These are phyloP conservation scores for Citropsis articulata DNA, from an alignment of 345 rosid genomes.

Conservation along the genomic window DNA sequence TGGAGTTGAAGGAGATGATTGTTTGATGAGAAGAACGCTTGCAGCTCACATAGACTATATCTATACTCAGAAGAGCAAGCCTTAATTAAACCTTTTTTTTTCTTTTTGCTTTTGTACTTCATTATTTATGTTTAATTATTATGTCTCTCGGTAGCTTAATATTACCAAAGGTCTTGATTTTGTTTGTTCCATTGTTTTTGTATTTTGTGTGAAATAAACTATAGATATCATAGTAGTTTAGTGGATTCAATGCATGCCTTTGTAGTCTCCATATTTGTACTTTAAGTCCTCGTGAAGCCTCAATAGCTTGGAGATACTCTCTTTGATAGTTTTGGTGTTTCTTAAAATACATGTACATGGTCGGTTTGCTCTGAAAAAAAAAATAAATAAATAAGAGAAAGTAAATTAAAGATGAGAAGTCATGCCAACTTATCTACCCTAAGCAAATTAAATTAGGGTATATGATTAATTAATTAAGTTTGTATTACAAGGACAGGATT, in stretches of 20 bases:
- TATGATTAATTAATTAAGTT: not conserved
- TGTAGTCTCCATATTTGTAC: too few species aligned
- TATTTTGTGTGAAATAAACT: not conserved
- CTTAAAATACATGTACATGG: not conserved
- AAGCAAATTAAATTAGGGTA: not conserved
- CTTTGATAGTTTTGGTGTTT: not conserved
- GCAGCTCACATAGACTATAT: slow-evolving; percentile 33
- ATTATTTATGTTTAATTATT: not conserved
- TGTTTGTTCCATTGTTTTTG: not conserved
- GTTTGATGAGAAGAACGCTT: slow-evolving; percentile 38
- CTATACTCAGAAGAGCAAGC: slow-evolving; percentile 30
- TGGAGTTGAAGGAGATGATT: slow-evolving; percentile 33
- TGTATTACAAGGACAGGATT: too few species aligned
- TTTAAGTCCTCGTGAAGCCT: not conserved
- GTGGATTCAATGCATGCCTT: too few species aligned
- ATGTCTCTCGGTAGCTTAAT: not conserved
- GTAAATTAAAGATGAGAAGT: not conserved
- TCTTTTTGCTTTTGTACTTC: not conserved
- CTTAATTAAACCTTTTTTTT: not conserved
- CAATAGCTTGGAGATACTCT: not conserved
- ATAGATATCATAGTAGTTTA: not conserved
- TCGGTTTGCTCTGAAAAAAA: not conserved
- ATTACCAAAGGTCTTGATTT: slow-evolving; percentile 1
- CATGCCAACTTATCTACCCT: not conserved
- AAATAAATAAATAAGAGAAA: not conserved